Conservation (phyloP, 164 flowering plant species). For the Amborella trichopoda region DNA sequence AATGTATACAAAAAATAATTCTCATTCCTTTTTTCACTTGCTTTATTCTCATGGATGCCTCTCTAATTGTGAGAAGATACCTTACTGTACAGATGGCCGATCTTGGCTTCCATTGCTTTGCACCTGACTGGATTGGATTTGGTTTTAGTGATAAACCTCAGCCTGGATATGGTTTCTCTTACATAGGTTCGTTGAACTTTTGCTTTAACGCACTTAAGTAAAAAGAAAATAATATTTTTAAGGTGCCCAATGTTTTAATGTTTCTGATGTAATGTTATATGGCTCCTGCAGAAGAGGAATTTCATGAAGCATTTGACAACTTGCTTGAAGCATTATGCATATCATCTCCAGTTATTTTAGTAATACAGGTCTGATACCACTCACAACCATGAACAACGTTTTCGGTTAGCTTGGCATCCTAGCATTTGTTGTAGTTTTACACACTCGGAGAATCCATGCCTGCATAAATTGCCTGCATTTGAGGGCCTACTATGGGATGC, state of each 20-base stretch:
- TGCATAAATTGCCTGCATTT: too few relatives aligned
- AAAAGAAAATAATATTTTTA: too few relatives aligned
- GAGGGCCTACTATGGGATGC: too few relatives aligned
- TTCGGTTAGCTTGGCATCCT: not conserved
- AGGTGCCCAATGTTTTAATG: too few relatives aligned
- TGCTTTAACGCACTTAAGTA: too few relatives aligned
- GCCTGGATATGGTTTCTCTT: conserved; percentile 84
- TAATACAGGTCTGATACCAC: conserved; percentile 59
- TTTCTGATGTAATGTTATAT: too few relatives aligned
- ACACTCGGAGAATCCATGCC: too few relatives aligned
- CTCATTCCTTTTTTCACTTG: not conserved
- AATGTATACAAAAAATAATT: too few relatives aligned
- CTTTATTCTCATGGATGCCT: too few relatives aligned
- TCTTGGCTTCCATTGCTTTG: conserved; percentile 89
- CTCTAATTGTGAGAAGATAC: too few relatives aligned
- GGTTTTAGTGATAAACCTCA: conserved; percentile 98
- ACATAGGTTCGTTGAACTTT: conserved; percentile 49
- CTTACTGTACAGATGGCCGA: conserved; percentile 56
- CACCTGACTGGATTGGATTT: conserved; percentile 99
- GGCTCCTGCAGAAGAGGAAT: conserved; percentile 89
- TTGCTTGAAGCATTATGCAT: conserved; percentile 51
- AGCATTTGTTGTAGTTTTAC: not conserved
- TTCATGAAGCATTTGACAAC: conserved; percentile 68
- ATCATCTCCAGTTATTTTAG: conserved; percentile 67
- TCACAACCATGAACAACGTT: too few relatives aligned